Percentiles rank a stretch among this genome's conserved stretches.
These are phyloP conservation scores for Silybum marianum DNA, from an alignment of 129 eudicot species.

Conservation along the genomic window DNA sequence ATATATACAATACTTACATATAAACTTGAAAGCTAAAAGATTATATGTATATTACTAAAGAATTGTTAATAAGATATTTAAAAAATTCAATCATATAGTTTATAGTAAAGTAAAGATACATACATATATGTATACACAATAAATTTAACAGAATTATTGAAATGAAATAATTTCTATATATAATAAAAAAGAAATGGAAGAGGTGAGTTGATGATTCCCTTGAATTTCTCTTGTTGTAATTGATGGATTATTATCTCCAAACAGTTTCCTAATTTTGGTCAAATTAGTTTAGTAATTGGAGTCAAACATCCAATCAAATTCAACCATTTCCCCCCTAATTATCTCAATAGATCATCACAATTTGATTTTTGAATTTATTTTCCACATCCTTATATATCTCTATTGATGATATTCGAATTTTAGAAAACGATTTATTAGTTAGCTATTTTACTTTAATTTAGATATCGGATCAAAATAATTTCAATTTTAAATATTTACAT, in stretches of 20 bases:
- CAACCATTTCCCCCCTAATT: neutral
- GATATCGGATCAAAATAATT: neutral
- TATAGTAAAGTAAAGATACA: neutral
- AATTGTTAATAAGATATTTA: neutral
- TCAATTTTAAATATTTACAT: neutral
- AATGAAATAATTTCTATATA: neutral
- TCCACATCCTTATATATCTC: too few relatives aligned
- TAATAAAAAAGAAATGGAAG: neutral
- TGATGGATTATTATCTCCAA: neutral
- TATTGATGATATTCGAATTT: too few relatives aligned
- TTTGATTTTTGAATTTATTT: neutral
- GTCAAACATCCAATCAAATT: constrained; percentile 18
- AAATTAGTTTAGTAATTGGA: neutral
- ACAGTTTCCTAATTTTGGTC: constrained; percentile 5
- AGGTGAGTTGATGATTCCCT: constrained; percentile 18
- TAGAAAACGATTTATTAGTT: neutral
- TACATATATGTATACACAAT: neutral
- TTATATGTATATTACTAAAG: neutral
- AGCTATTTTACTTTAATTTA: neutral
- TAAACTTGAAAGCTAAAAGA: neutral
- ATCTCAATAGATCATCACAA: neutral
- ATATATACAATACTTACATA: too few relatives aligned
- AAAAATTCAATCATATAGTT: neutral
- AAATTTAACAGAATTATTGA: neutral
- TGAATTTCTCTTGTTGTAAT: constrained; percentile 25